Conservation (phyloP, 352 stramenopile genomes). For the Pythium rhizo-oryzae region DNA sequence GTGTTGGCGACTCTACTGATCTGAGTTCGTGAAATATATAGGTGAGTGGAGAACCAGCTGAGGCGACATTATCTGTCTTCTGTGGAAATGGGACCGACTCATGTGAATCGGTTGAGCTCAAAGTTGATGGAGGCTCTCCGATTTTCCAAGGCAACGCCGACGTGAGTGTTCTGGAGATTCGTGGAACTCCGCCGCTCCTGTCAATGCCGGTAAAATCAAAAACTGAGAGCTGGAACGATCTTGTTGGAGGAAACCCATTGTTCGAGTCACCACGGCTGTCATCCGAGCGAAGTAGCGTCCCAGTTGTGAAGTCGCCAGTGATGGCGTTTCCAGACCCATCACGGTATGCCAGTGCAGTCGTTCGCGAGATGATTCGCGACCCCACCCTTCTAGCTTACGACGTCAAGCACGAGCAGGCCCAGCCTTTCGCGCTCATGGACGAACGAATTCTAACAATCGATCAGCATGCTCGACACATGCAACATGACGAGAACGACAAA, state of each 20-base stretch:
- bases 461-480: conserved; percentile 46
- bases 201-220: background rate
- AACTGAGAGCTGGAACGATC: conserved; percentile 19
- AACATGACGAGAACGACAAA: conserved; percentile 43
- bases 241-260: background rate
- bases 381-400: conserved; percentile 58
- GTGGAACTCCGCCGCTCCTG: no score
- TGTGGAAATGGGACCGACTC: no score
- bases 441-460: conserved; percentile 58
- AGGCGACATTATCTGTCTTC: no score
- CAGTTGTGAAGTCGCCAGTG: conserved; percentile 2
- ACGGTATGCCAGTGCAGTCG: conserved; percentile 24
- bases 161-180: no score
- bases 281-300: background rate
- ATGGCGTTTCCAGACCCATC: conserved; percentile 17
- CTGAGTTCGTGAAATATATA: no score
- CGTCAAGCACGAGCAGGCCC: conserved; percentile 46
- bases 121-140: no score
- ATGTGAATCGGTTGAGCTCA: no score
- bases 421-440: conserved; percentile 57
- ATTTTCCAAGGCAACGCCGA: no score
- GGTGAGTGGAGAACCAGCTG: no score
- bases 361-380: conserved; percentile 29
- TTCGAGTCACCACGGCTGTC: background rate
- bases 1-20: no score